Evolutionary conservation across 495 filamentous ascomycete genomes (phyloP).

Genomic region (Aspergillus ostianus): DNA sequence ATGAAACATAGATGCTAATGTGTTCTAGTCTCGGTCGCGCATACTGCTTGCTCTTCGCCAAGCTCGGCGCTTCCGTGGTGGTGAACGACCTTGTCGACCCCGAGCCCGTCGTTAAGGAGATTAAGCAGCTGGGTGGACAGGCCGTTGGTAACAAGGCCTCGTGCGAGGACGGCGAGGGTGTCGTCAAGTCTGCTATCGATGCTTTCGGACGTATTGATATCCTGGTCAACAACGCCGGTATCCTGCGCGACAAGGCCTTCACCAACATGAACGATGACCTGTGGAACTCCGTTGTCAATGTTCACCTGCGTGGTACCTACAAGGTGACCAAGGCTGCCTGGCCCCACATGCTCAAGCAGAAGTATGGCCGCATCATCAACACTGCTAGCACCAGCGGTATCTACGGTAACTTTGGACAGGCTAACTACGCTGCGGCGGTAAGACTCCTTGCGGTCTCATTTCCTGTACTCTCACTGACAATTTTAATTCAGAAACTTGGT

Average conservation of each 20-base stretch:
- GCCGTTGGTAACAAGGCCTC: conserved; percentile 92
- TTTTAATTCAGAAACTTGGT: conserved; percentile 62
- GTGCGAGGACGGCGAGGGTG: conserved; percentile 88
- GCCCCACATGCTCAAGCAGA: conserved; percentile 98
- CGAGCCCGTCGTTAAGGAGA: conserved; percentile 89
- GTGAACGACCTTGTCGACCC: conserved; percentile 95
- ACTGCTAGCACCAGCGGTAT: conserved; percentile 96
- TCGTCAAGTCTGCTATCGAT: conserved; percentile 91
- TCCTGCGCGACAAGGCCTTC: conserved; percentile 97
- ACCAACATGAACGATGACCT: conserved; percentile 93
- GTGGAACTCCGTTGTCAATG: conserved; percentile 89
- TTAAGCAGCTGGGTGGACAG: conserved; percentile 84
- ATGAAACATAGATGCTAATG: conserved; percentile 14
- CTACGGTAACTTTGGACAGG: conserved; percentile 98
- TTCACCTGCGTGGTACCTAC: conserved; percentile 93
- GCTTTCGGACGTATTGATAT: conserved; percentile 92
- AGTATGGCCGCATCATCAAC: conserved; percentile 96
- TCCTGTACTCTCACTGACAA: conserved; percentile 14
- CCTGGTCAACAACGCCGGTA: conserved; percentile 95
- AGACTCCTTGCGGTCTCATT: conserved; percentile 25
- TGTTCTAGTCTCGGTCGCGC: conserved; percentile 74
- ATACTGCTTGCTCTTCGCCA: conserved; percentile 89
- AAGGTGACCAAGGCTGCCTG: conserved; percentile 97
- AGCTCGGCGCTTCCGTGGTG: conserved; percentile 83
- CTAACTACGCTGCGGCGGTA: conserved; percentile 93